Conservation (phyloP, 2,329 filamentous ascomycete species). For the Drechslerella coelobrocha region DNA sequence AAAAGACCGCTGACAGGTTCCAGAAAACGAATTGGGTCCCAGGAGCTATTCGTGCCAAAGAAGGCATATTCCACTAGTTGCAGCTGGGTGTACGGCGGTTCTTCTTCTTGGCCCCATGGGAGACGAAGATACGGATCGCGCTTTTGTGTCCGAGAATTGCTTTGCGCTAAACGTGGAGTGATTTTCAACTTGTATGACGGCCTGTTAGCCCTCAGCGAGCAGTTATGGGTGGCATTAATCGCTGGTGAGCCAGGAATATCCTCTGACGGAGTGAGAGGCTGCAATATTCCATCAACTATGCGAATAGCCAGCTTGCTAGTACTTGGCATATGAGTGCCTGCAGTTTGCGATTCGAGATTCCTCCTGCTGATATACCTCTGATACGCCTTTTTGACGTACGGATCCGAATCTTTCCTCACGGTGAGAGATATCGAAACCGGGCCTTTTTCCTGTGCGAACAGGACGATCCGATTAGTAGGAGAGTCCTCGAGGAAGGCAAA, state of each 20-base stretch:
- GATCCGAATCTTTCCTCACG: constrained; percentile 3
- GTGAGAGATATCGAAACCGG: constrained; percentile 2
- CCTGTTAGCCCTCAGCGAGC: not conserved
- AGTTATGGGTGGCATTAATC: not conserved
- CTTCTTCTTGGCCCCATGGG: constrained; percentile 11
- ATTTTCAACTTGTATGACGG: not conserved
- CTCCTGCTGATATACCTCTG: constrained; percentile 18
- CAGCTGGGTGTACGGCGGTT: not conserved
- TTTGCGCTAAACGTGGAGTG: not conserved
- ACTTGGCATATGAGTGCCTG: too few relatives aligned
- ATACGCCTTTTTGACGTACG: constrained; percentile 13
- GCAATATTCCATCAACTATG: not conserved
- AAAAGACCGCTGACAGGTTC: not conserved
- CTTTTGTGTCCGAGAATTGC: not conserved
- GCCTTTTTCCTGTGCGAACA: not conserved
- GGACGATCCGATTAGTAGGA: not conserved
- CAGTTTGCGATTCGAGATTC: not conserved
- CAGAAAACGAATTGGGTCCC: constrained; percentile 13
- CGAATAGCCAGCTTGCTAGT: not conserved
- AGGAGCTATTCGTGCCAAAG: constrained; percentile 21
- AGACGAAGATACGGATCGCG: constrained; percentile 5
- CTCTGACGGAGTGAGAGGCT: not conserved
- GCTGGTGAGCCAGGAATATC: not conserved
- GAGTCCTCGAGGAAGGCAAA: not conserved
- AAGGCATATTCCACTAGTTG: constrained; percentile 20